Percentiles rank a stretch among this genome's conserved stretches.
phyloP scores from a whole-genome alignment of 1,284 basidiomycete species.

The Grifola frondosa region DNA sequence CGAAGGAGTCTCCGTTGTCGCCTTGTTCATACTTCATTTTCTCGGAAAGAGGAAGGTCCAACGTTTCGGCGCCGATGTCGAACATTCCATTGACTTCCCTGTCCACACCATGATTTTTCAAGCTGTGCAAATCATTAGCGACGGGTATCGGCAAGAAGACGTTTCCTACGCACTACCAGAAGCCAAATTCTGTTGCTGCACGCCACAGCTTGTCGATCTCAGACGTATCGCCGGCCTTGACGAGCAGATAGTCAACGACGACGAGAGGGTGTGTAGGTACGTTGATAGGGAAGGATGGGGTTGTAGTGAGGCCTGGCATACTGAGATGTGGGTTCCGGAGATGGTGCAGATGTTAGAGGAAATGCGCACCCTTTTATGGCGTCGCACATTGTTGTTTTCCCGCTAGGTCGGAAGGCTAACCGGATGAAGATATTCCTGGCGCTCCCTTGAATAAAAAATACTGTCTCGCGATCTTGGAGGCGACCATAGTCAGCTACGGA shows the following conservation, averaged over 20 bases:
- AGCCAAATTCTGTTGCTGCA: constrained; percentile 37
- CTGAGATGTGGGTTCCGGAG: constrained; percentile 9
- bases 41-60: constrained; percentile 59
- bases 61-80: constrained; percentile 54
- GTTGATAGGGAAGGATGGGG: constrained; percentile 38
- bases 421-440: constrained; percentile 16
- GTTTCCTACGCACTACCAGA: constrained; percentile 39
- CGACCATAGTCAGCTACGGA: too few relatives aligned
- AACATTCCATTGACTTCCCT: constrained; percentile 59
- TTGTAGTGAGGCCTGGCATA: constrained; percentile 32
- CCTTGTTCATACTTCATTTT: constrained; percentile 69
- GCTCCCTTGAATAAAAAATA: constrained; percentile 13
- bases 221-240: constrained; percentile 28
- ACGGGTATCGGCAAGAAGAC: neutral
- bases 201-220: constrained; percentile 37
- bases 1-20: constrained; percentile 59
- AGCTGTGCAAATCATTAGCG: constrained; percentile 33
- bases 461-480: too few relatives aligned
- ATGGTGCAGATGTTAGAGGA: constrained; percentile 7
- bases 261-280: constrained; percentile 38
- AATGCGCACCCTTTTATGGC: constrained; percentile 21
- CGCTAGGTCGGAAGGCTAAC: constrained; percentile 15
- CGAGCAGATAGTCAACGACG: constrained; percentile 37
- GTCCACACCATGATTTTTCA: constrained; percentile 63
- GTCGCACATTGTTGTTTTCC: constrained; percentile 10